phyloP scores from a whole-genome alignment of 257 asterid genomes.

The Solanum etuberosum region DNA sequence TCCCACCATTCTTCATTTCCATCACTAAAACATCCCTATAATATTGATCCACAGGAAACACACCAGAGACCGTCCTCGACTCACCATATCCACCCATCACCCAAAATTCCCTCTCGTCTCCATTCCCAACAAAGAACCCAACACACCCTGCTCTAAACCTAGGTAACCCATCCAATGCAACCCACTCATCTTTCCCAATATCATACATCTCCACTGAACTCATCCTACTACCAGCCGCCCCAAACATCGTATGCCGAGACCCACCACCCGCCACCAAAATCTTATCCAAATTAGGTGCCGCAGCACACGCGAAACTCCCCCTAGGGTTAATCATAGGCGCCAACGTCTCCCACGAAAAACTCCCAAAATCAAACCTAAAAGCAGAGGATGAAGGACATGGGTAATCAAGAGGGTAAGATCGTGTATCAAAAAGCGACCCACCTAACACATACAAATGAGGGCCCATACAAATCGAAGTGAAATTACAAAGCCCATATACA shows the following conservation, averaged over 20 bases:
- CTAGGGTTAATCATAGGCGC: slow-evolving; percentile 79
- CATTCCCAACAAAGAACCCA: slow-evolving; percentile 54
- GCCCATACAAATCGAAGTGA: slow-evolving; percentile 53
- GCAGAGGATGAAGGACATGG: slow-evolving; percentile 62
- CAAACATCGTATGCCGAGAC: slow-evolving; percentile 75
- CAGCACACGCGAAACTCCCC: slow-evolving; percentile 90
- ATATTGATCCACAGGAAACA: slow-evolving; percentile 83
- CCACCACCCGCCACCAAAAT: slow-evolving; percentile 96
- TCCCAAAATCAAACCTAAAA: slow-evolving; percentile 49
- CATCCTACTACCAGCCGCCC: slow-evolving; percentile 91
- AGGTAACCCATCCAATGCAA: slow-evolving; percentile 75
- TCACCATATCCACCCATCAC: slow-evolving; percentile 98
- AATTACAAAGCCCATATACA: slow-evolving; percentile 72
- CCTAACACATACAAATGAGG: slow-evolving; percentile 67
- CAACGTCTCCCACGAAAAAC: slow-evolving; percentile 49
- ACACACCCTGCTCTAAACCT: slow-evolving; percentile 93
- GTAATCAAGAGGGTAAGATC: slow-evolving; percentile 71
- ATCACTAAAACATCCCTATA: slow-evolving; percentile 77
- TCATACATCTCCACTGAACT: slow-evolving; percentile 94
- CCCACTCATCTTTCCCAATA: slow-evolving; percentile 74
- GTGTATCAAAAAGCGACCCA: slow-evolving; percentile 78
- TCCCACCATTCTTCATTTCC: slow-evolving; percentile 63
- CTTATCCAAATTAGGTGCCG: slow-evolving; percentile 34
- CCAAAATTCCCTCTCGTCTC: slow-evolving; percentile 67
- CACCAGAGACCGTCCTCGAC: slow-evolving; percentile 69